These are phyloP conservation scores for Diaporthe sp. DNA, from an alignment of 2,329 filamentous ascomycete genomes.

Conservation along the genomic window DNA sequence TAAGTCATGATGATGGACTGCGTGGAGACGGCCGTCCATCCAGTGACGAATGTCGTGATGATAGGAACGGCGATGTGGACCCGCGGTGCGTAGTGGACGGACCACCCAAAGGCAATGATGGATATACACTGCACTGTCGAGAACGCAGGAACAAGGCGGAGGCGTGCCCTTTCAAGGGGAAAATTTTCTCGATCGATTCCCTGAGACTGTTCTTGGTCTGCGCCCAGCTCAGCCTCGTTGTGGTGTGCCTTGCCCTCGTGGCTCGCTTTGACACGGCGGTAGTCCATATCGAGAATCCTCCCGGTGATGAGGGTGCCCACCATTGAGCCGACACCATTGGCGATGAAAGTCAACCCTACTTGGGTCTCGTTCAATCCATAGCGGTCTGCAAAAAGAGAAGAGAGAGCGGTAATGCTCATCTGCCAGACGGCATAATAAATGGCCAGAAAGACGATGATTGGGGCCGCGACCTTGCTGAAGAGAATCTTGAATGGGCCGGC, in stretches of 20 bases:
- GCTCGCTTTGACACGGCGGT: constrained; percentile 58
- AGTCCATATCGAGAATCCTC: constrained; percentile 76
- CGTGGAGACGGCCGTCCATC: constrained; percentile 69
- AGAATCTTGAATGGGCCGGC: constrained; percentile 90
- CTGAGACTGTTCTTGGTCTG: constrained; percentile 67
- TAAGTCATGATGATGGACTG: constrained; percentile 60
- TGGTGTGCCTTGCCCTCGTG: constrained; percentile 57
- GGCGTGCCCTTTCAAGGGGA: not conserved
- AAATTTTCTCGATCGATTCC: not conserved
- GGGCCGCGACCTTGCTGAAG: constrained; percentile 82
- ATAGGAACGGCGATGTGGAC: constrained; percentile 61
- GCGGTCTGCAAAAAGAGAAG: constrained; percentile 58
- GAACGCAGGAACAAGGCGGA: constrained; percentile 60
- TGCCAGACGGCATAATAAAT: constrained; percentile 66
- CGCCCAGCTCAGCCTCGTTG: constrained; percentile 60
- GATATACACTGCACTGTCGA: constrained; percentile 46
- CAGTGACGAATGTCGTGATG: constrained; percentile 62
- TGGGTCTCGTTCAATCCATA: constrained; percentile 72
- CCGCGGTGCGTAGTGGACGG: constrained; percentile 52
- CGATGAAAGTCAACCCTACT: constrained; percentile 68
- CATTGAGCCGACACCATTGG: constrained; percentile 64
- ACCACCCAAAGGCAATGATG: constrained; percentile 67
- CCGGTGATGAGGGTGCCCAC: constrained; percentile 63
- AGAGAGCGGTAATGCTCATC: constrained; percentile 60
- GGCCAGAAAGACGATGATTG: constrained; percentile 60